These are phyloP conservation scores for Lactarius sanguifluus DNA, from an alignment of 768 basidiomycete genomes.

Conservation along the genomic window DNA sequence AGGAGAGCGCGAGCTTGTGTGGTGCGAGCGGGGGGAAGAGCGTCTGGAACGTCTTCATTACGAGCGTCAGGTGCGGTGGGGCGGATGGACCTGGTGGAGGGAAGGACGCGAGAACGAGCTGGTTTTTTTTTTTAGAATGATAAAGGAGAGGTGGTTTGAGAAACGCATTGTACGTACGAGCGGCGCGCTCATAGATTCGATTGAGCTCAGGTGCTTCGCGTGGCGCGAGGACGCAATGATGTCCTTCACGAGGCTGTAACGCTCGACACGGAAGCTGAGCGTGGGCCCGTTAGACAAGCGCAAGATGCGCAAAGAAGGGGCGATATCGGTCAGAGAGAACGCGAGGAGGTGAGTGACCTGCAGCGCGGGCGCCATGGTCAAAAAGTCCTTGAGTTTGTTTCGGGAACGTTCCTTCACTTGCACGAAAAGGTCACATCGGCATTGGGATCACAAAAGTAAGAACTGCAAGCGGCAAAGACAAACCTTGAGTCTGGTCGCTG, in stretches of 20 bases:
- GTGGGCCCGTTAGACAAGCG: constrained; percentile 90
- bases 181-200: constrained; percentile 91
- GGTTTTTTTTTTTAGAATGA: constrained; percentile 12
- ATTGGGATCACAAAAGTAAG: constrained; percentile 11
- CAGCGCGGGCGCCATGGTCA: constrained; percentile 87
- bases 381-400: constrained; percentile 91
- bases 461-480: constrained; percentile 28
- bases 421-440: constrained; percentile 22
- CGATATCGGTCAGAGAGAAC: constrained; percentile 81
- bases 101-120: constrained; percentile 93
- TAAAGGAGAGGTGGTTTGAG: neutral
- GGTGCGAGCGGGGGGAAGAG: constrained; percentile 93
- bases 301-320: constrained; percentile 84
- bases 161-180: constrained; percentile 54
- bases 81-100: constrained; percentile 71
- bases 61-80: constrained; percentile 81
- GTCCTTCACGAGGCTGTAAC: constrained; percentile 91
- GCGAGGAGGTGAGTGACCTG: constrained; percentile 92
- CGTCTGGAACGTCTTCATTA: constrained; percentile 95
- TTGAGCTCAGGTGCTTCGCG: constrained; percentile 66
- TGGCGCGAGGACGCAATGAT: constrained; percentile 63
- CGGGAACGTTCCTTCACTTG: constrained; percentile 75
- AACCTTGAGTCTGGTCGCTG: constrained; percentile 88
- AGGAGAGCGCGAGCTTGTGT: constrained; percentile 73
- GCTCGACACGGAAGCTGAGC: constrained; percentile 86